A percentile compares a stretch with the other conserved stretches of the same genome.
These are phyloP conservation scores for Camellia sinensis DNA, from an alignment of 148 eudicot genomes.

Conservation along the genomic window DNA sequence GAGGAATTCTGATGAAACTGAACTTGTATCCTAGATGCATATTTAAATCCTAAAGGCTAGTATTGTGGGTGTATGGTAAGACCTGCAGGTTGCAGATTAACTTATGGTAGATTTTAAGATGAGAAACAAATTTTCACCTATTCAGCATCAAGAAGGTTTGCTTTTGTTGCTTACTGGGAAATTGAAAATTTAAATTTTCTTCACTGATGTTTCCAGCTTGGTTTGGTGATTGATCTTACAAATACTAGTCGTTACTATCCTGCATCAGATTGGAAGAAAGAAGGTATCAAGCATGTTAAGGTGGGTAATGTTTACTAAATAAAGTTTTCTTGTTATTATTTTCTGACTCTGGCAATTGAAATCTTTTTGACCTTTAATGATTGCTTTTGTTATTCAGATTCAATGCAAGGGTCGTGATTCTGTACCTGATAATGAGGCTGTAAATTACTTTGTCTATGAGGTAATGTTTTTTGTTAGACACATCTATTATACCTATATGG, in stretches of 20 bases:
- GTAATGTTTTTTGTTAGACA: conserved; percentile 30
- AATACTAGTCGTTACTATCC: conserved; percentile 93
- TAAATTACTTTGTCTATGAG: conserved; percentile 85
- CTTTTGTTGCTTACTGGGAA: conserved; percentile 5
- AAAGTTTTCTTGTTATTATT: conserved; percentile 2
- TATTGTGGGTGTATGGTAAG: background rate
- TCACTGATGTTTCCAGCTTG: conserved; percentile 58
- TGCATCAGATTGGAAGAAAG: conserved; percentile 62
- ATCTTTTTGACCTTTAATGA: background rate
- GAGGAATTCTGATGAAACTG: background rate
- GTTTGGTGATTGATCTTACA: conserved; percentile 95
- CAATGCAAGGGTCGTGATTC: conserved; percentile 97
- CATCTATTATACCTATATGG: background rate
- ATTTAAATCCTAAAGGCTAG: background rate
- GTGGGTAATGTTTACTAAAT: conserved; percentile 34
- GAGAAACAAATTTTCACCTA: background rate
- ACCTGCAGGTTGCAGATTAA: background rate
- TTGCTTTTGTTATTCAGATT: conserved; percentile 41
- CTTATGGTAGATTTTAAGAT: background rate
- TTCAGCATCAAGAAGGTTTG: conserved; percentile 4
- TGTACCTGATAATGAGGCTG: conserved; percentile 94
- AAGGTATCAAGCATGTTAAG: conserved; percentile 89
- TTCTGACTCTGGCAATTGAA: background rate
- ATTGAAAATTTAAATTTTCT: conserved; percentile 11
- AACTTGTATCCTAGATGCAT: background rate